Base-by-base conservation (phyloP, 176 grass and related monocot species). In the Musa beccarii region DNA sequence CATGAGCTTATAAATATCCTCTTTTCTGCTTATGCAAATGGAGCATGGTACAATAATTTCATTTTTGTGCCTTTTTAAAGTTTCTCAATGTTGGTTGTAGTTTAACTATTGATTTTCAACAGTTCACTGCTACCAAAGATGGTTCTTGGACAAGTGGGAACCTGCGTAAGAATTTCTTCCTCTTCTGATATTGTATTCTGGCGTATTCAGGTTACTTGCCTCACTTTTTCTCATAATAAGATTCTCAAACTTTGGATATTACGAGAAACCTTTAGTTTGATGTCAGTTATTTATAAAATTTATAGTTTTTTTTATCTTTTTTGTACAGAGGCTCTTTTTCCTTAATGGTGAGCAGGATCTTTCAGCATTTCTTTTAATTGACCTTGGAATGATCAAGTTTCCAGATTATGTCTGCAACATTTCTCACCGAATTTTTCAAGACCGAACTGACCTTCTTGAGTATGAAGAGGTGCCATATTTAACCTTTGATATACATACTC, bases 321-420 rank as follows among this genome's bases (percentile, higher is more conserved):
- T 49, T 63, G 78, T 89, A 84, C 82, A 98, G 94, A 90, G 90
- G 71, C 81, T 98, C 72, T 98, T 98, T 81, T 98, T 98, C 79
- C 86, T 98, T 34, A 93, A 93, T 54, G 86, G 94, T 12, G 88
- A 98, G 78, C 94, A 93, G 85, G 94, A 98, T 69, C 84, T 98
- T 76, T 93, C 90, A 69, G 83, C 88, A 53, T 98, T 98, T 84
- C 79, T 93, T 62, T 84, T 98, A 86, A 88, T 93, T 68, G 88
- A 98, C 82, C 87, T 93, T 86, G 94, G 94, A 61, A 29, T 91
- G 23, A 71, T 92, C 53, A 98, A 88, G 67, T 98, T 87, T 70
- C 88, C 94, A 66, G 89, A 85, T 61, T 98, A 98, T 70, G 26
- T 76, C 29, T 93, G 90, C 79, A 55, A 78, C 67, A 71, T 90